Evolutionary conservation across 179 eudicot species (phyloP).

Genomic region (Nepenthes alata): DNA sequence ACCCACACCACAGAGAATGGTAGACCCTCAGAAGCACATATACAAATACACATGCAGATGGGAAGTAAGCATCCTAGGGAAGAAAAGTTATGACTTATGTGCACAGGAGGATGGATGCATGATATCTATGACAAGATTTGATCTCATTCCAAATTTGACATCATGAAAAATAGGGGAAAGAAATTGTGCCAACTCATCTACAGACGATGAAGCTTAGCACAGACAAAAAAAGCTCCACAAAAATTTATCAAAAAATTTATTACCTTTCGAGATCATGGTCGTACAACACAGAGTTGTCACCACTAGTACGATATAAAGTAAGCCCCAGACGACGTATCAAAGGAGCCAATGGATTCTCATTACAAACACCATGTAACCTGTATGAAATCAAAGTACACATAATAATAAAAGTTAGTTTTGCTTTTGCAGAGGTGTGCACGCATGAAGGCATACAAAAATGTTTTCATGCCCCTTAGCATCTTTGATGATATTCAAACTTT

Average conservation of each 20-base stretch:
- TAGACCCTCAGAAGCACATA: no score
- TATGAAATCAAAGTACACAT: constrained; percentile 22
- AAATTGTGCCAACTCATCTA: no score
- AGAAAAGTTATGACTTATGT: no score
- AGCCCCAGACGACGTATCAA: constrained; percentile 84
- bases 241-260: neutral
- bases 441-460: neutral
- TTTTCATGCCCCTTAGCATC: no score
- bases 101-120: no score
- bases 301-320: constrained; percentile 80
- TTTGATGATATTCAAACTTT: no score
- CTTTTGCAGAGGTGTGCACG: neutral
- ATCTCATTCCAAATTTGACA: no score
- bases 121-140: no score
- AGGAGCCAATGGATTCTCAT: constrained; percentile 96
- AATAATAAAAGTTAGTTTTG: neutral
- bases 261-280: constrained; percentile 98
- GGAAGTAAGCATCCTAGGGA: no score
- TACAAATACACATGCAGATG: no score
- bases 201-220: neutral
- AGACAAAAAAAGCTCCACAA: neutral
- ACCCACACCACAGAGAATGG: no score
- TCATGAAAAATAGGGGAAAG: no score
- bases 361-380: constrained; percentile 98
- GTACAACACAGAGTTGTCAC: constrained; percentile 86